Conservation (phyloP, 192 early-diverging fungal genomes). For the Linnemannia elongata region DNA sequence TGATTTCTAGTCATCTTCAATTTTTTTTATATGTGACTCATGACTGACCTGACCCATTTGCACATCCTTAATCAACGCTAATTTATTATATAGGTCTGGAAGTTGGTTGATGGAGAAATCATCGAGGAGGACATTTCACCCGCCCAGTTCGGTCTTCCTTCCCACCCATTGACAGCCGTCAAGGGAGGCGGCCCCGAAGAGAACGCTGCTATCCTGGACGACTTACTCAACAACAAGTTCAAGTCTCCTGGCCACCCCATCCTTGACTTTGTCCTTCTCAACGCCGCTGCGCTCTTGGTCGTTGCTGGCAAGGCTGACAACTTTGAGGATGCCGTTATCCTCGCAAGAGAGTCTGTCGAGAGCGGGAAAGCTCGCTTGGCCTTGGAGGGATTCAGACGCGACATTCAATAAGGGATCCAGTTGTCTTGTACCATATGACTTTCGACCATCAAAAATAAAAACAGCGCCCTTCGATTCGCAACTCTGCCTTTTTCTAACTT, state of each 20-base stretch:
- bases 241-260: conserved; percentile 72
- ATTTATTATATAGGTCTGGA: conserved; percentile 75
- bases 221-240: conserved; percentile 77
- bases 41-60: not conserved
- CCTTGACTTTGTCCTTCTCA: conserved; percentile 93
- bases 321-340: conserved; percentile 80
- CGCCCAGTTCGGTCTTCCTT: conserved; percentile 87
- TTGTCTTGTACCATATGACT: not conserved
- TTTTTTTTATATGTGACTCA: not conserved
- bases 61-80: not conserved
- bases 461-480: not conserved
- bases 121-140: conserved; percentile 78
- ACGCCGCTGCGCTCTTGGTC: conserved; percentile 88
- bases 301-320: conserved; percentile 80
- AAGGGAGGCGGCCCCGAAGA: conserved; percentile 74
- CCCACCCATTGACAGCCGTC: conserved; percentile 80
- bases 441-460: not conserved
- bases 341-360: conserved; percentile 81
- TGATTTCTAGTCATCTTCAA: conserved; percentile 7
- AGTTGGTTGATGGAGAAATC: conserved; percentile 74
- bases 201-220: conserved; percentile 81
- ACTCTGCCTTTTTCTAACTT: not conserved
- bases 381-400: conserved; percentile 75
- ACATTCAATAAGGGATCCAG: conserved; percentile 36
- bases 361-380: conserved; percentile 75